phyloP scores from a whole-genome alignment of 1,284 basidiomycete species.

The Rhodotorula sp. region DNA sequence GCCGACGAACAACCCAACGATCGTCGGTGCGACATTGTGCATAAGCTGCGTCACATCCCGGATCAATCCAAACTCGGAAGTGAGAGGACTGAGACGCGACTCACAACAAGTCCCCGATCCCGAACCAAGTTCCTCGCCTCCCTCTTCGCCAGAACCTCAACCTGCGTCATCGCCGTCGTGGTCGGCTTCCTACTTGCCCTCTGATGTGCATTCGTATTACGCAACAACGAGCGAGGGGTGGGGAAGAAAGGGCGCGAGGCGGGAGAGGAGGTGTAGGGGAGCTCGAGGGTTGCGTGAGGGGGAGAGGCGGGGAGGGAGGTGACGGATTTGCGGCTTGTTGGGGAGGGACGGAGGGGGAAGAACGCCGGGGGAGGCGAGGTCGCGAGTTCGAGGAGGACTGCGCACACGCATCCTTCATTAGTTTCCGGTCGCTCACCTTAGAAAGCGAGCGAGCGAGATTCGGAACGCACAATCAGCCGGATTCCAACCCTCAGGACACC shows the following conservation, averaged over 20 bases:
- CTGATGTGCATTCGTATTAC: constrained; percentile 17
- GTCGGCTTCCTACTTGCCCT: constrained; percentile 11
- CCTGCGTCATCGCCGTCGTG: constrained; percentile 78
- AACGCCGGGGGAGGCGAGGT: constrained; percentile 7
- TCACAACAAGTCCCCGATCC: constrained; percentile 75
- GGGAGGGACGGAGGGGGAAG: neutral
- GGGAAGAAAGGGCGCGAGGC: constrained; percentile 8
- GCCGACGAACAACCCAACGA: constrained; percentile 68
- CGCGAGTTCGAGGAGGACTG: constrained; percentile 70
- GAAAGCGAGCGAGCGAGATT: too few relatives aligned
- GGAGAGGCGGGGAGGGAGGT: neutral
- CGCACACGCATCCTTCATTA: neutral
- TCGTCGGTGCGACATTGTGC: constrained; percentile 64
- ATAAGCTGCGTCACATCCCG: constrained; percentile 48
- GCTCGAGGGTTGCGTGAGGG: neutral
- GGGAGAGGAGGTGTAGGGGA: neutral
- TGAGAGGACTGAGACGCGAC: too few relatives aligned
- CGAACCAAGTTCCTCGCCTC: constrained; percentile 77
- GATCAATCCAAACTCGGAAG: too few relatives aligned
- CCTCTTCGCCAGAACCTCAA: constrained; percentile 70
- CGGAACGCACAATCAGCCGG: constrained; percentile 67
- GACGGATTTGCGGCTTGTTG: neutral
- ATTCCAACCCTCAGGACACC: constrained; percentile 71
- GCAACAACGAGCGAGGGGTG: constrained; percentile 16
- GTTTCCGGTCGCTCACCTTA: neutral